Evolutionary conservation across 352 stramenopile genomes (phyloP), one percentile per base, ranked within the genome.

Genomic region (Peronospora belbahrii): DNA sequence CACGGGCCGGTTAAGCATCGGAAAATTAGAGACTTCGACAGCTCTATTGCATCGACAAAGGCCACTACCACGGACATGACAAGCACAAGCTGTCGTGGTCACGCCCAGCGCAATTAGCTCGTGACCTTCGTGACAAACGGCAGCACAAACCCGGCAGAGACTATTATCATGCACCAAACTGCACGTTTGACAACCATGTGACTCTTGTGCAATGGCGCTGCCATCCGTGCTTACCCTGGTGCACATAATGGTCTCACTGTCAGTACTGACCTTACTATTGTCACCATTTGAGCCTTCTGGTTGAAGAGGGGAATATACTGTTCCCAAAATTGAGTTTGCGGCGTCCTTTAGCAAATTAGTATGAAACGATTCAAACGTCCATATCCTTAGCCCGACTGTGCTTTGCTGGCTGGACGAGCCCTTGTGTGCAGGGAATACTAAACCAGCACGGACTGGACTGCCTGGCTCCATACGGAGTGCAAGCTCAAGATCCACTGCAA

Each of bases 171-270:
- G 76, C 17, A 88, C 50, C 9, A 91, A 57, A 48, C 65, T 77
- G 49, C 83, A 94, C 3, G 78, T 91, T 43, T 94, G 83, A 42
- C 83, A 94, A 2, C 78, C 78, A 23, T 80, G 92, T 13, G 70
- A 62, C 27, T 86, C 63, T 61, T 94, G 83, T 33, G 76, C 60
- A 47, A 94, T 74, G 17, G 83, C 78, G 42, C 81, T 92, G 2
- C 80, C 80, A 53, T 94, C 83, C 1, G 76, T 90, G n/a, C 69
- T 74, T 13, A 74, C 64, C 17, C 77, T 66, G 3, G 76, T 83
- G 31, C 82, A 93, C 24, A 62, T 52, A 28, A 75, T 55, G 0
- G 63, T 69, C 24, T 52, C 57, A 11, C 22, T 60, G 13, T 47
- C 39, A 24, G n/a, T 43, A 8, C 43, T 44, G 2, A 22, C 43